A percentile compares a stretch with the other conserved stretches of the same genome.
phyloP scores from a whole-genome alignment of 306 rosid genomes.

The Vigna unguiculata region DNA sequence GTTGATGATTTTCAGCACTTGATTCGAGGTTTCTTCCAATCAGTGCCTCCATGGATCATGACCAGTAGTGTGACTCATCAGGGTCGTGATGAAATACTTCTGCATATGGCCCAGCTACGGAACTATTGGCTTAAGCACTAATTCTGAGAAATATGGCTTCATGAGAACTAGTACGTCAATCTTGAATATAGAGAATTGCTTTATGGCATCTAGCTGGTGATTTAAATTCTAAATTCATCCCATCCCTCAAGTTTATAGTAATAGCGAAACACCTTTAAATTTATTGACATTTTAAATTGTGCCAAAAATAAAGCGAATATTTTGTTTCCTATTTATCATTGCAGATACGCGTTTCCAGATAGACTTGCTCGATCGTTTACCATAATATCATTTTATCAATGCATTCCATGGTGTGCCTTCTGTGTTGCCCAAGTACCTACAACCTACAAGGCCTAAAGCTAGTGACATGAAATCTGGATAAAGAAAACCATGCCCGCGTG shows the following conservation, averaged over 20 bases:
- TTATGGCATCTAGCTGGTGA: background rate
- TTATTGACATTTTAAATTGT: constrained; percentile 2
- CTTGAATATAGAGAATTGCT: constrained; percentile 25
- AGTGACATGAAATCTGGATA: constrained; percentile 9
- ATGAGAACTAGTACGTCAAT: constrained; percentile 16
- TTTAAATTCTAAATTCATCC: constrained; percentile 19
- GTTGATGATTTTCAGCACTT: constrained; percentile 85
- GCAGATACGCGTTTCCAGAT: constrained; percentile 29
- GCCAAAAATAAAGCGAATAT: background rate
- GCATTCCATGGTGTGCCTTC: constrained; percentile 2
- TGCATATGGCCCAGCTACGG: constrained; percentile 95
- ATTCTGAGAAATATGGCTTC: constrained; percentile 22
- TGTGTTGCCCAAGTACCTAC: constrained; percentile 10
- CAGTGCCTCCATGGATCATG: constrained; percentile 98
- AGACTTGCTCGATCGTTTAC: constrained; percentile 3
- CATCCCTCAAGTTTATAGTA: constrained; percentile 26
- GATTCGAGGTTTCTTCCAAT: constrained; percentile 72
- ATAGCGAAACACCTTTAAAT: constrained; percentile 24
- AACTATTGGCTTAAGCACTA: constrained; percentile 98
- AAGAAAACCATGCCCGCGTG: background rate
- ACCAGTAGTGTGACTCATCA: constrained; percentile 92
- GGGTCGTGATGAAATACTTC: constrained; percentile 94
- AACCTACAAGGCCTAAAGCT: constrained; percentile 13
- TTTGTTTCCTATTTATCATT: constrained; percentile 5
- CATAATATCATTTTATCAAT: background rate